phyloP scores from a whole-genome alignment of 177 flowering plant species.

The Telopea speciosissima region DNA sequence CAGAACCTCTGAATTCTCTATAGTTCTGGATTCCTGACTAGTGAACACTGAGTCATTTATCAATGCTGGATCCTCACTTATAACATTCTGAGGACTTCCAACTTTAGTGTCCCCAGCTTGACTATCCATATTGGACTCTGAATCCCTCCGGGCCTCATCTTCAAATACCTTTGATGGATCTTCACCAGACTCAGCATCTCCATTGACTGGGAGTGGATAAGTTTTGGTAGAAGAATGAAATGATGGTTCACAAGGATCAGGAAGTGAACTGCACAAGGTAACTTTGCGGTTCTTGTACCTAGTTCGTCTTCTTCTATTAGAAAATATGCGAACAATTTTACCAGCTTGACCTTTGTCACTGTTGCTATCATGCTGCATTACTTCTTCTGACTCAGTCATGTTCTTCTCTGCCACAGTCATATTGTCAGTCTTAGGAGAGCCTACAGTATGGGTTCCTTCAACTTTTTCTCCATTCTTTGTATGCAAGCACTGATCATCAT shows the following conservation, averaged over 20 bases:
- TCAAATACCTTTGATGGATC: slow-evolving; percentile 11
- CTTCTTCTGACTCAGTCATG: slow-evolving; percentile 13
- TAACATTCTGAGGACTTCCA: slow-evolving; percentile 12
- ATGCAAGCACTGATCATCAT: slow-evolving; percentile 15
- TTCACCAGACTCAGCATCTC: slow-evolving; percentile 17
- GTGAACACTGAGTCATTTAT: slow-evolving; percentile 19
- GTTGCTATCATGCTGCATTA: slow-evolving; percentile 13
- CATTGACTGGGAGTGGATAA: slow-evolving; percentile 10
- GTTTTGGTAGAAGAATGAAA: slow-evolving; percentile 15
- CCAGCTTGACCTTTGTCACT: slow-evolving; percentile 14
- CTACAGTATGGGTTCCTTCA: slow-evolving; percentile 12
- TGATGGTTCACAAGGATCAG: slow-evolving; percentile 18
- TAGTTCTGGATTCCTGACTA: slow-evolving; percentile 26
- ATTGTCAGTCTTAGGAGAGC: slow-evolving; percentile 15
- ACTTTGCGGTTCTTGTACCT: slow-evolving; percentile 24
- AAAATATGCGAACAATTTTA: slow-evolving; percentile 17
- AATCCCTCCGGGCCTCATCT: slow-evolving; percentile 17
- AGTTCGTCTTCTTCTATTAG: slow-evolving; percentile 28
- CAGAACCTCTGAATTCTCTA: slow-evolving; percentile 18
- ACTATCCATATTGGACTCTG: slow-evolving; percentile 12
- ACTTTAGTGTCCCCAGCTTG: slow-evolving; percentile 12
- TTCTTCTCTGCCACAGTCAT: slow-evolving; percentile 14
- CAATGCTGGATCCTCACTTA: slow-evolving; percentile 12
- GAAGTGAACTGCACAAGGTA: slow-evolving; percentile 8
- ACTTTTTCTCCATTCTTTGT: slow-evolving; percentile 26